A percentile compares a stretch with the other conserved stretches of the same genome.
These are phyloP conservation scores for Termitomyces sp. DNA, from an alignment of 768 basidiomycete genomes.

Conservation along the genomic window DNA sequence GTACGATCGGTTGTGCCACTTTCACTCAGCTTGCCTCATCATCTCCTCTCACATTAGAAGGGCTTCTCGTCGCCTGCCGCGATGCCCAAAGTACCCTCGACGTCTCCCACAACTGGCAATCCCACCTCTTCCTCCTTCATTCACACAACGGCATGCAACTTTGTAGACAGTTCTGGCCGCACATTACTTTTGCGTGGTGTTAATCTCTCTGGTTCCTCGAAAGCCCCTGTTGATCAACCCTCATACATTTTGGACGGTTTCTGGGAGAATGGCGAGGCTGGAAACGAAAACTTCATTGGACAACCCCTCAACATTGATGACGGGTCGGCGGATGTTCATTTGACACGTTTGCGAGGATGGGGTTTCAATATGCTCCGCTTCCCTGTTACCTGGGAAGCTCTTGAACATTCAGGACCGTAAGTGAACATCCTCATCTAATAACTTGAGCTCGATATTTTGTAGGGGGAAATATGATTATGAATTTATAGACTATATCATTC, in stretches of 20 bases:
- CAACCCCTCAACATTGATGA: constrained; percentile 84
- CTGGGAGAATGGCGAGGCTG: constrained; percentile 75
- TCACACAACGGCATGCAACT: constrained; percentile 64
- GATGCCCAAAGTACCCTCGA: constrained; percentile 56
- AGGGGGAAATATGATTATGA: constrained; percentile 89
- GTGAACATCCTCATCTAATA: constrained; percentile 30
- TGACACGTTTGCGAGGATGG: constrained; percentile 85
- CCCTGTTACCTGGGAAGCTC: constrained; percentile 90
- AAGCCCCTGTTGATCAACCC: constrained; percentile 72
- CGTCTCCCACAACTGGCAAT: constrained; percentile 55
- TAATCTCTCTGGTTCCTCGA: constrained; percentile 87
- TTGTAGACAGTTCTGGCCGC: constrained; percentile 73
- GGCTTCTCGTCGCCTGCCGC: constrained; percentile 7
- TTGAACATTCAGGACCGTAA: constrained; percentile 95
- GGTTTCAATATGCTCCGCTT: constrained; percentile 88
- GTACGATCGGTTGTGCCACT: constrained; percentile 1
- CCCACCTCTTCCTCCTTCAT: constrained; percentile 48
- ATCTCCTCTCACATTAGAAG: background rate
- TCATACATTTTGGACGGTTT: constrained; percentile 70
- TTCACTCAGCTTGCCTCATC: background rate
- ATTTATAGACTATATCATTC: constrained; percentile 89
- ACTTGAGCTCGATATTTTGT: constrained; percentile 4
- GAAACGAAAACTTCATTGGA: constrained; percentile 69
- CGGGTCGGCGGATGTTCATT: constrained; percentile 80
- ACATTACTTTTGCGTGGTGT: constrained; percentile 89